Conservation (phyloP, 768 basidiomycete species). For the Mycena capillaripes region DNA sequence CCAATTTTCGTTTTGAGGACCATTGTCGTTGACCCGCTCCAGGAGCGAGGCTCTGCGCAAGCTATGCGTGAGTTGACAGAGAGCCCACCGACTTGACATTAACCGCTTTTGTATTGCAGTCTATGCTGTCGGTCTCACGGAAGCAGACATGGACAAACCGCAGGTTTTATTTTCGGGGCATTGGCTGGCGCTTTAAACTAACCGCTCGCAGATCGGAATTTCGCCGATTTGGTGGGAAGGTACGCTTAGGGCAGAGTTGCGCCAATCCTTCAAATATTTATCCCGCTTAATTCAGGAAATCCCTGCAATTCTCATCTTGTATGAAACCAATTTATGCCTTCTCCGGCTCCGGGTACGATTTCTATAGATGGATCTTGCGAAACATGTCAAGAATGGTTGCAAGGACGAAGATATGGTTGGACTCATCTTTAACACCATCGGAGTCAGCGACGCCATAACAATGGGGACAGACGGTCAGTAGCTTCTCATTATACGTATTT, state of each 20-base stretch:
- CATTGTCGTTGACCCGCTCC: conserved; percentile 18
- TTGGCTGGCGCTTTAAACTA: conserved; percentile 27
- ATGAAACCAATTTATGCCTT: conserved; percentile 34
- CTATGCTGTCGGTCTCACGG: conserved; percentile 82
- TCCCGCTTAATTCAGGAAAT: conserved; percentile 64
- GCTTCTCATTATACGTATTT: neutral
- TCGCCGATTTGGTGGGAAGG: conserved; percentile 96
- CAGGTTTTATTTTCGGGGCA: conserved; percentile 67
- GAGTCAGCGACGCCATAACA: conserved; percentile 86
- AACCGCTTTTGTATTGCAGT: conserved; percentile 56
- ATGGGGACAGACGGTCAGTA: conserved; percentile 89
- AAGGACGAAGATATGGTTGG: conserved; percentile 86
- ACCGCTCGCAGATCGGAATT: conserved; percentile 79
- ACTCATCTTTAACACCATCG: conserved; percentile 87
- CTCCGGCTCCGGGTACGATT: neutral
- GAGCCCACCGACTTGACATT: neutral
- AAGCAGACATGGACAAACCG: conserved; percentile 87
- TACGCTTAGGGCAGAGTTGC: conserved; percentile 41
- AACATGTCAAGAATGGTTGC: conserved; percentile 87
- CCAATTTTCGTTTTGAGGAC: neutral
- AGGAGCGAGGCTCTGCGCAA: conserved; percentile 83
- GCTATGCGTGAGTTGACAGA: conserved; percentile 78
- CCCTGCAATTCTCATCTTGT: conserved; percentile 90
- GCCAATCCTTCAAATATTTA: conserved; percentile 1
- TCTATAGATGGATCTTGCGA: conserved; percentile 79